These are phyloP conservation scores for Aspergillus taichungensis DNA, from an alignment of 495 filamentous ascomycete species.

Conservation along the genomic window DNA sequence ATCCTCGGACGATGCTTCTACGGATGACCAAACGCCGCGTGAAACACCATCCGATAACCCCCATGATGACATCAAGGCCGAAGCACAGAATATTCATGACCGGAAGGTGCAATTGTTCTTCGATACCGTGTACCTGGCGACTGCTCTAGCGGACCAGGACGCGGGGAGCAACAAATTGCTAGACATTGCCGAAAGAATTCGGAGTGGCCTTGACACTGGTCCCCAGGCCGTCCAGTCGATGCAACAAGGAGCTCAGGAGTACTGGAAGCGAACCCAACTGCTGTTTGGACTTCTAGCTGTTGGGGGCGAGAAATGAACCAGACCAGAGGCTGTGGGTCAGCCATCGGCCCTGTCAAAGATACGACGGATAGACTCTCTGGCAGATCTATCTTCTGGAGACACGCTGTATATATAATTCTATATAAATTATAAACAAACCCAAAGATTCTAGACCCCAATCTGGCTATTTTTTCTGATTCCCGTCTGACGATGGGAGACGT, in stretches of 20 bases:
- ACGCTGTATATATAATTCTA: too few relatives aligned
- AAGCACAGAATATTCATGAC: conserved; percentile 31
- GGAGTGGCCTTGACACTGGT: conserved; percentile 37
- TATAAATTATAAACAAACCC: conserved; percentile 31
- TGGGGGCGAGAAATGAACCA: conserved; percentile 1
- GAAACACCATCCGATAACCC: not conserved
- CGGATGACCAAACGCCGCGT: not conserved
- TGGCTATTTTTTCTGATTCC: conserved; percentile 59
- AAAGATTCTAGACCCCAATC: conserved; percentile 74
- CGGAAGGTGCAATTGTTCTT: conserved; percentile 67
- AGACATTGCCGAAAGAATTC: conserved; percentile 36
- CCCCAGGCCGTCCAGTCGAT: conserved; percentile 38
- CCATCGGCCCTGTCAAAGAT: too few relatives aligned
- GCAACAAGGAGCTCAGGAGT: conserved; percentile 53
- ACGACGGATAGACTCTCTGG: too few relatives aligned
- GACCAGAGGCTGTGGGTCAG: too few relatives aligned
- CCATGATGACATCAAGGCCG: not conserved
- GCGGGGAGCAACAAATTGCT: conserved; percentile 31
- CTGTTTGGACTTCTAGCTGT: conserved; percentile 54
- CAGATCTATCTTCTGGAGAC: too few relatives aligned
- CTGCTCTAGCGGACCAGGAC: conserved; percentile 26
- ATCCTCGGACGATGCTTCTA: conserved; percentile 3
- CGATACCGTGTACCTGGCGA: conserved; percentile 60
- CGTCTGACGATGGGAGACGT: conserved; percentile 7
- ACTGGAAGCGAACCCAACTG: conserved; percentile 71